Evolutionary conservation across 148 eudicot species (phyloP), one percentile per base, ranked within the genome.

Genomic region (Fagopyrum tataricum): DNA sequence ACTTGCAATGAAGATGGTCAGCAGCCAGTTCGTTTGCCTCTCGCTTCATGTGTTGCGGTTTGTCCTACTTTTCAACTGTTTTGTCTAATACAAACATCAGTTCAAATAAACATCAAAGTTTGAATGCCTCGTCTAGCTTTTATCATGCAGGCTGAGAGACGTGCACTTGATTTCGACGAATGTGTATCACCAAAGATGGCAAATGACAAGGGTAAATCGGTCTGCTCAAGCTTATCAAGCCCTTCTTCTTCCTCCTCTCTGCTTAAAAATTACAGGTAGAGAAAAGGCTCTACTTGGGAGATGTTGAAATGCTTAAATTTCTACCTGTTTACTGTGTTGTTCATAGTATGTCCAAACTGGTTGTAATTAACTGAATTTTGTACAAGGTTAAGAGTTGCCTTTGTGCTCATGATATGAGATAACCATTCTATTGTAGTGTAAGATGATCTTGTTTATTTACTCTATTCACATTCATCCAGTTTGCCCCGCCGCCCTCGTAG

Each of bases 31-130:
- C 77, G 72, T 23, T 70, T 76, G 5, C 78, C 46, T 59, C 43
- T 74, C 78, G 81, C 84, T 47, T 71, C 94, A 72, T 83, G 79
- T 76, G 48, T 81, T 72, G 75, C 78, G 92, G 96, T 90, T 71
- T 44, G 84, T 73, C 17, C 23, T 10, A 39, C 14, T 42, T 41
- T 69, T 2, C 37, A 31, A 31, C 37, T 31, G 37, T 31, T 31
- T 31, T 31, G 37, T 31, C 37, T 31, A 31, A 31, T 31, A 31
- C 37, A 31, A 31, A 3, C 37, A 31, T 31, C 37, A 31, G 37
- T 31, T 31, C 37, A 31, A 31, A 31, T 31, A 31, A 31, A 31
- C 39, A 62, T 62, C 12, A 24, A 37, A 21, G 12, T 26, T 62
- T 23, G 6, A 12, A 20, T 4, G 10, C 12, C 0, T 62, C 67